These are phyloP conservation scores for Potentilla sterilis DNA, from an alignment of 306 rosid species.

Conservation along the genomic window DNA sequence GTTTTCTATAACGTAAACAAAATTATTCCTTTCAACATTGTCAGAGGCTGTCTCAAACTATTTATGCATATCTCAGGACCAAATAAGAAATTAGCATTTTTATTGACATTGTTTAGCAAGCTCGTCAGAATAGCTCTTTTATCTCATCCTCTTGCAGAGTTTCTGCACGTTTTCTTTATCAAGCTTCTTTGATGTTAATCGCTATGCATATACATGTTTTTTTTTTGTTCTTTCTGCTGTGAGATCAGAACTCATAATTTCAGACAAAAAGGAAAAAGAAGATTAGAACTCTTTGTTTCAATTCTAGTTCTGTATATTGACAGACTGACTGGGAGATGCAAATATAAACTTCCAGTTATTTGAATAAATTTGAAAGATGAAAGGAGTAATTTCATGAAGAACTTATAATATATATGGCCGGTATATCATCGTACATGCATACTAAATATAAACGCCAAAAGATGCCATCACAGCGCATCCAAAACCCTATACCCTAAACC, in stretches of 20 bases:
- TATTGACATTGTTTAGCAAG: neutral
- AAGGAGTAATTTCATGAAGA: neutral
- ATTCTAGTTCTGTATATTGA: neutral
- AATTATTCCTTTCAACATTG: neutral
- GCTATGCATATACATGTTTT: no score
- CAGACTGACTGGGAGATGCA: neutral
- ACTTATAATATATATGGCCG: neutral
- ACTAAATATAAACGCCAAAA: neutral
- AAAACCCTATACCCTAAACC: neutral
- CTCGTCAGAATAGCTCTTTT: neutral
- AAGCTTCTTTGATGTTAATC: neutral
- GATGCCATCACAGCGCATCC: neutral
- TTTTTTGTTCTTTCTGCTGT: neutral
- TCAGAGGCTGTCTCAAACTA: neutral
- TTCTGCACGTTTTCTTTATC: neutral
- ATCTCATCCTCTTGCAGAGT: neutral
- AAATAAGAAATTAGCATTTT: neutral
- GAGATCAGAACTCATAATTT: neutral
- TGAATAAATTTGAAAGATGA: neutral
- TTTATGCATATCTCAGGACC: neutral
- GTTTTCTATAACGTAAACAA: neutral
- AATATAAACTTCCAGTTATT: neutral
- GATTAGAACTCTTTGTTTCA: neutral
- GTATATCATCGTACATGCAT: neutral
- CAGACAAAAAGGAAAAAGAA: neutral